Conservation (phyloP, 2,329 filamentous ascomycete species). For the Claviceps maximensis region DNA sequence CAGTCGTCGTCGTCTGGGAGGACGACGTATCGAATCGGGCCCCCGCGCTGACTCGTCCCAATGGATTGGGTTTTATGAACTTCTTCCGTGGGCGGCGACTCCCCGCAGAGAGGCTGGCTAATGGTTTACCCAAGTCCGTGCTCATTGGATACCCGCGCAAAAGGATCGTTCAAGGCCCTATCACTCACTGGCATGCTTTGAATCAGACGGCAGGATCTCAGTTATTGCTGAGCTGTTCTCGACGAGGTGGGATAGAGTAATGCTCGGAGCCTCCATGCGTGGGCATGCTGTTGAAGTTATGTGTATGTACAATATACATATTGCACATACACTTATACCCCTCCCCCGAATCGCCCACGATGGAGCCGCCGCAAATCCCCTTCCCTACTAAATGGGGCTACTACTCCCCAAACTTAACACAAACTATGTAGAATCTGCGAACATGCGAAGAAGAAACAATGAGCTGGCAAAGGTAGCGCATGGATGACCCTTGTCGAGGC, state of each 20-base stretch:
- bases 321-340: too few relatives aligned
- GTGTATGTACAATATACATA: too few relatives aligned
- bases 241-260: background rate
- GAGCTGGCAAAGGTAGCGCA: background rate
- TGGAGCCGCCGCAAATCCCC: background rate
- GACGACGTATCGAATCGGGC: background rate
- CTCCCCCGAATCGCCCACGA: background rate
- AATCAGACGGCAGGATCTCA: background rate
- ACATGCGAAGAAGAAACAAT: background rate
- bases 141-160: background rate
- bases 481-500: background rate
- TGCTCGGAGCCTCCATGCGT: background rate
- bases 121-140: background rate
- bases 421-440: too few relatives aligned
- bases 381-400: background rate
- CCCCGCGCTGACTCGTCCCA: background rate
- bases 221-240: background rate
- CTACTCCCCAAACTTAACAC: too few relatives aligned
- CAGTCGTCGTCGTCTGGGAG: background rate
- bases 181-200: background rate
- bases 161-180: background rate
- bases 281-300: too few relatives aligned
- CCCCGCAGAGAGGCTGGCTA: background rate
- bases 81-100: background rate
- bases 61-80: background rate